Evolutionary conservation across 169 alveolate species (phyloP).

Genomic region (Cardiosporidium cionae): DNA sequence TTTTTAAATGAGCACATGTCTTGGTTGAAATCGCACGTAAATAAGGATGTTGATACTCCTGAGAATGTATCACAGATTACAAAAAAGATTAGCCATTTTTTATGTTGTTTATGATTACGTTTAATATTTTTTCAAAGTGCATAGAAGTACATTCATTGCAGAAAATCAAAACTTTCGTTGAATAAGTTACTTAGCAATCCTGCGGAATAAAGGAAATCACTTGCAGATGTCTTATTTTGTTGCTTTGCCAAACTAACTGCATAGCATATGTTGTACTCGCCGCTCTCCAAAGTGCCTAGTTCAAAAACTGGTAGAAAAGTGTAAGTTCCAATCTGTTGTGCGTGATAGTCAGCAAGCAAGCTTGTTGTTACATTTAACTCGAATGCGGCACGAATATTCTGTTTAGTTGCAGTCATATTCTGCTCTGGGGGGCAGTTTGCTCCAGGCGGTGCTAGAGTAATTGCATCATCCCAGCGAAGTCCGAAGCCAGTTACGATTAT

Average conservation of each 20-base stretch:
- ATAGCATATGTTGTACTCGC: constrained; percentile 14
- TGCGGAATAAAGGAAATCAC: constrained; percentile 18
- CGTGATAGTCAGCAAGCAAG: constrained; percentile 1
- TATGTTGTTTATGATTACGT: no score
- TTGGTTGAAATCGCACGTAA: constrained; percentile 25
- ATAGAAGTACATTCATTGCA: no score
- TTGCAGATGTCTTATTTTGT: not conserved
- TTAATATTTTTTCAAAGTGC: no score
- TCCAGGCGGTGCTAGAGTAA: not conserved
- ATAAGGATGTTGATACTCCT: not conserved
- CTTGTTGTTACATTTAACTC: no score
- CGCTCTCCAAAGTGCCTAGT: constrained; percentile 1
- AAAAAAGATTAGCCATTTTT: not conserved
- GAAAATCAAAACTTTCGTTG: no score
- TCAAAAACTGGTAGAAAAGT: no score
- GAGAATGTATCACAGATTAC: not conserved
- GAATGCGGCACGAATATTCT: not conserved
- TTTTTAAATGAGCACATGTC: constrained; percentile 24
- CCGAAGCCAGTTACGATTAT: constrained; percentile 21
- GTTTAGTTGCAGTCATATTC: no score
- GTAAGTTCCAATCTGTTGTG: no score
- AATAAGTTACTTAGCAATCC: constrained; percentile 12
- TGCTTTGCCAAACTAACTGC: constrained; percentile 7
- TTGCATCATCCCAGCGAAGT: constrained; percentile 1
- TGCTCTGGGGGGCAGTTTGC: constrained; percentile 16